These are phyloP conservation scores for Tylopilus sp. DNA, from an alignment of 1,284 basidiomycete genomes.

Conservation along the genomic window DNA sequence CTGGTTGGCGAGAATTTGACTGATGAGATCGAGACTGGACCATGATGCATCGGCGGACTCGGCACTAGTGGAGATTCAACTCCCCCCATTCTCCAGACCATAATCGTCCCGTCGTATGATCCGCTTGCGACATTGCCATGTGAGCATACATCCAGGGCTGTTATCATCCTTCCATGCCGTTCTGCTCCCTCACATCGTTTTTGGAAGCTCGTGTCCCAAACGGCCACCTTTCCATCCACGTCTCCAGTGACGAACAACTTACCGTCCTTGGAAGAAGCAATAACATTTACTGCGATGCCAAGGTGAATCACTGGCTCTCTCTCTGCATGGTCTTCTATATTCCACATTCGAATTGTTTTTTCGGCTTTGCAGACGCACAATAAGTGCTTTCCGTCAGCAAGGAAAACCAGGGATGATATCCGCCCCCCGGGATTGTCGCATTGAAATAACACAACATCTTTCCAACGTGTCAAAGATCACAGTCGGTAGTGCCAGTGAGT, in stretches of 20 bases:
- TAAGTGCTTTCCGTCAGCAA: neutral
- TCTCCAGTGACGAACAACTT: neutral
- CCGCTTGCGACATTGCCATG: neutral
- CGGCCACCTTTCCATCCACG: neutral
- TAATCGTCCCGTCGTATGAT: neutral
- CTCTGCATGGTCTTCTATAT: neutral
- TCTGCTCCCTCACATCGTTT: neutral
- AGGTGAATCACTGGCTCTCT: neutral
- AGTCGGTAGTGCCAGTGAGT: neutral
- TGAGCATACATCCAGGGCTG: neutral
- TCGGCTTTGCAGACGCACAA: neutral
- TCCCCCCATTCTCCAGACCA: neutral
- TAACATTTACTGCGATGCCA: neutral
- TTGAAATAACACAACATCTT: neutral
- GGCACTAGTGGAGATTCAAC: neutral
- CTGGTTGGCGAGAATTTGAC: neutral
- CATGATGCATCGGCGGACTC: neutral
- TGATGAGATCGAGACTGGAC: neutral
- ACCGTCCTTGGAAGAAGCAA: neutral
- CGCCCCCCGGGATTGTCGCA: neutral
- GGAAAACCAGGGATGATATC: neutral
- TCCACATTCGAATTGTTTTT: neutral
- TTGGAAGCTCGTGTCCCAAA: conserved; percentile 1
- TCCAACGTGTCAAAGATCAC: neutral
- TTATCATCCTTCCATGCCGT: neutral